Evolutionary conservation across 2,329 filamentous ascomycete genomes (phyloP), one percentile per base, ranked within the genome.

Genomic region (Scytalidium sp.): DNA sequence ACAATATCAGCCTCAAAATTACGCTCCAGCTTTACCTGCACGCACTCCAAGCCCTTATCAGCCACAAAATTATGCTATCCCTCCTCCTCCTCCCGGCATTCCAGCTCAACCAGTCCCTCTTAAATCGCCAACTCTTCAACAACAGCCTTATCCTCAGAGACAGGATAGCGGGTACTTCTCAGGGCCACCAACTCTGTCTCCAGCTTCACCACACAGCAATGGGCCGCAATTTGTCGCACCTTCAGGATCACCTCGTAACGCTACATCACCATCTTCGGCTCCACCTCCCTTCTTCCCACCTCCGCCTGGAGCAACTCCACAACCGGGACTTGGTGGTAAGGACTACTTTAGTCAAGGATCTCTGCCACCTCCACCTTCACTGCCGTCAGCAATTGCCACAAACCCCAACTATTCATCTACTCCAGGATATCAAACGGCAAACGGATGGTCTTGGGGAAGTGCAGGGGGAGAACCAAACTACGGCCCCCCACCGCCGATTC

Each of bases 111-210:
- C 27, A 68, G 65, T 32, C 67, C 52, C 53, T 61, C 1, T 69
- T 59, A 0, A 71, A 70, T 1, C 73, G 67, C 43, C 56, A 63
- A 5, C 61, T 73, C 1, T 64, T 75, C 9, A 74, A 73, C 15
- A 59, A 75, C 15, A 51, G 59, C 17, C 61, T 60, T 32, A 60
- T 64, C 43, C 60, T 65, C 53, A 69, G 67, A 27, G 62, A 54
- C 51, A 56, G 3, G 68, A 70, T 47, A 76, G 79, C 56, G 51
- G 73, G 2, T 62, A 73, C 3, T 70, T 75, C 51, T 68, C 73
- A 2, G 56, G 75, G 1, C 53, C 63, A 21, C 75, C 74, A 1
- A 72, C 73, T 1, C 65, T 64, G 10, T 52, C 56, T 36, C 17
- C 70, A 41, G 23, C 71, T 0, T 78, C 75, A 50, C 61, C 68